Conservation (phyloP, 179 eudicot species). For the Camellia oleifera region DNA sequence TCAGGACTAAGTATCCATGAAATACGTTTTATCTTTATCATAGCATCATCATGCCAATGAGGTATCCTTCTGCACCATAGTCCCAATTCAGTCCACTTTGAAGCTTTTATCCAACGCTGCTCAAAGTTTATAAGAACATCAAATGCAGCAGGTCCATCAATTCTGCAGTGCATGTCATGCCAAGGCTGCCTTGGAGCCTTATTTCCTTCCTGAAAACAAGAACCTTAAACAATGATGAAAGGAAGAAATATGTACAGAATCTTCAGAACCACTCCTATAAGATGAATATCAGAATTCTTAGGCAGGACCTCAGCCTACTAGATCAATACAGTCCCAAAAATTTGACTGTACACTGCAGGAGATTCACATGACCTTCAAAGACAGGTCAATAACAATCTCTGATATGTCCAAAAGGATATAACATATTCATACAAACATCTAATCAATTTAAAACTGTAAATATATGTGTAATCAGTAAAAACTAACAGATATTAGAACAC, state of each 20-base stretch:
- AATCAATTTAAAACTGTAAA: too few species aligned
- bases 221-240: not conserved
- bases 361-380: not conserved
- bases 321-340: not conserved
- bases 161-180: constrained; percentile 91
- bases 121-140: constrained; percentile 90
- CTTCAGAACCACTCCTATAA: not conserved
- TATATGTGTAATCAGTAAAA: too few species aligned
- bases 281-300: not conserved
- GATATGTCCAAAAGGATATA: too few species aligned
- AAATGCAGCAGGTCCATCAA: constrained; percentile 95
- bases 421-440: too few species aligned
- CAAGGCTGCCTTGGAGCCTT: constrained; percentile 92
- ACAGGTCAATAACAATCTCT: not conserved
- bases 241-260: constrained; percentile 2
- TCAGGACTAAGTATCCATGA: constrained; percentile 90
- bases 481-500: too few species aligned
- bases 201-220: constrained; percentile 53
- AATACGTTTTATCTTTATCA: constrained; percentile 77
- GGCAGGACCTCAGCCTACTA: not conserved
- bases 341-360: not conserved
- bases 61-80: constrained; percentile 48
- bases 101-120: constrained; percentile 91
- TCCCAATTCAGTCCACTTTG: constrained; percentile 72
- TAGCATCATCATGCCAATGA: constrained; percentile 87